Evolutionary conservation across 805 yeast genomes (phyloP).

Genomic region (Helenozyma rhizophorensis): DNA sequence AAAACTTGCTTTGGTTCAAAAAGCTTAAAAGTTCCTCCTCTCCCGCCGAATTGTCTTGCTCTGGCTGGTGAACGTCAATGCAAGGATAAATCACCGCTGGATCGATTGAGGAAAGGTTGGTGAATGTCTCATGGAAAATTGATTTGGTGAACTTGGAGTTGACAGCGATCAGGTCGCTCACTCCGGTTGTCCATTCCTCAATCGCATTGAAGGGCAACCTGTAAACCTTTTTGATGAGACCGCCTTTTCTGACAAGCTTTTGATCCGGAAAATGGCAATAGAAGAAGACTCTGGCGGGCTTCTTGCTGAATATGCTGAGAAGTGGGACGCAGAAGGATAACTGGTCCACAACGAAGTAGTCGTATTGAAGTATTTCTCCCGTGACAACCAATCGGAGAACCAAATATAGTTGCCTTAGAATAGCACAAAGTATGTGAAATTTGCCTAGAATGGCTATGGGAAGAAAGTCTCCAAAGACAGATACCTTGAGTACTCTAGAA

Average conservation of each 20-base stretch:
- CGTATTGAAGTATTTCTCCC: conserved; percentile 50
- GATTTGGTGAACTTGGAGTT: conserved; percentile 80
- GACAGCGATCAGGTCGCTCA: conserved; percentile 78
- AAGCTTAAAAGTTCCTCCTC: conserved; percentile 30
- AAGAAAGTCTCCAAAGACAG: conserved; percentile 76
- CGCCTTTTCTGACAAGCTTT: conserved; percentile 57
- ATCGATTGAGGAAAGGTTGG: conserved; percentile 26
- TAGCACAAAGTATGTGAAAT: conserved; percentile 79
- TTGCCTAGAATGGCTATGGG: conserved; percentile 68
- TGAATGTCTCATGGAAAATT: conserved; percentile 65
- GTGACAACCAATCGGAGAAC: conserved; percentile 41
- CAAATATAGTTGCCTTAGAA: conserved; percentile 73
- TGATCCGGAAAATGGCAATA: conserved; percentile 98
- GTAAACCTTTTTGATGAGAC: conserved; percentile 57
- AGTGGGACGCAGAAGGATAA: conserved; percentile 80
- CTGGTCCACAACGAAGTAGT: conserved; percentile 83
- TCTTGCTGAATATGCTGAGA: conserved; percentile 41
- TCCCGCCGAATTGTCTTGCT: conserved; percentile 17
- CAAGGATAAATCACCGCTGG: conserved; percentile 75
- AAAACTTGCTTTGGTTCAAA: conserved; percentile 35
- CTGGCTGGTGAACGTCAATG: conserved; percentile 44
- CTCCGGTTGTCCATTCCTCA: conserved; percentile 75
- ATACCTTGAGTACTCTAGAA: conserved; percentile 52
- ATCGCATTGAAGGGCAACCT: conserved; percentile 78
- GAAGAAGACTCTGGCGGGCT: conserved; percentile 56